A percentile compares a stretch with the other conserved stretches of the same genome.
phyloP scores from a whole-genome alignment of 2,329 filamentous ascomycete species.

The Neospermospora avenae region DNA sequence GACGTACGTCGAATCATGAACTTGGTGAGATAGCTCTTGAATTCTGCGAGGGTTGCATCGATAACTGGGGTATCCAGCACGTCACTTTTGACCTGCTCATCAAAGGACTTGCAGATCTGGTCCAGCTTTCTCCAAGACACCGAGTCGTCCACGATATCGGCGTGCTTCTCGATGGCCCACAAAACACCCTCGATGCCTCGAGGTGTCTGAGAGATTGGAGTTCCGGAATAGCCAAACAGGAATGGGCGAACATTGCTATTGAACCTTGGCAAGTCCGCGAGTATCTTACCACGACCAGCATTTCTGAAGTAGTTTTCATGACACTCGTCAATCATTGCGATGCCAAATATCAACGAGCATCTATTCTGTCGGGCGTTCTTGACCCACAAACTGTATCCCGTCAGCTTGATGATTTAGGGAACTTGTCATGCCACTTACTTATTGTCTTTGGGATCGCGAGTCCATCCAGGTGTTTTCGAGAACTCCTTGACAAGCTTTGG shows the following conservation, averaged over 20 bases:
- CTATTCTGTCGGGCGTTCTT: neutral
- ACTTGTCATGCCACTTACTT: neutral
- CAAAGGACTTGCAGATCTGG: slow-evolving; percentile 16
- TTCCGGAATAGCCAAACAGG: slow-evolving; percentile 26
- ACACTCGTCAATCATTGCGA: slow-evolving; percentile 26
- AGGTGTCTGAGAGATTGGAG: slow-evolving; percentile 18
- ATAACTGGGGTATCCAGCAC: neutral
- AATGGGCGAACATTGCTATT: slow-evolving; percentile 11
- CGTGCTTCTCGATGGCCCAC: slow-evolving; percentile 20
- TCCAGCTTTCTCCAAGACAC: slow-evolving; percentile 12
- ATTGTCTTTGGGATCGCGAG: neutral
- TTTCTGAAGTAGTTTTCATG: slow-evolving; percentile 19
- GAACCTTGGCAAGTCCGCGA: slow-evolving; percentile 13
- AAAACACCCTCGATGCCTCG: slow-evolving; percentile 21
- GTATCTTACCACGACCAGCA: slow-evolving; percentile 12
- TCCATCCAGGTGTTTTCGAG: slow-evolving; percentile 1
- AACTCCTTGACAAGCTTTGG: slow-evolving; percentile 12
- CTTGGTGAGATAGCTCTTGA: slow-evolving; percentile 15
- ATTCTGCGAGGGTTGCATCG: neutral
- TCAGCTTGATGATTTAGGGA: neutral
- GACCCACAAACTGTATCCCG: slow-evolving; percentile 9
- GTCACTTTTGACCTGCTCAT: slow-evolving; percentile 6
- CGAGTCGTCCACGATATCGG: neutral
- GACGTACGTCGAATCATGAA: slow-evolving; percentile 24
- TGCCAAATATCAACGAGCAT: slow-evolving; percentile 20